phyloP scores from a whole-genome alignment of 169 alveolate species.

The Eimeria nieschulzi region DNA sequence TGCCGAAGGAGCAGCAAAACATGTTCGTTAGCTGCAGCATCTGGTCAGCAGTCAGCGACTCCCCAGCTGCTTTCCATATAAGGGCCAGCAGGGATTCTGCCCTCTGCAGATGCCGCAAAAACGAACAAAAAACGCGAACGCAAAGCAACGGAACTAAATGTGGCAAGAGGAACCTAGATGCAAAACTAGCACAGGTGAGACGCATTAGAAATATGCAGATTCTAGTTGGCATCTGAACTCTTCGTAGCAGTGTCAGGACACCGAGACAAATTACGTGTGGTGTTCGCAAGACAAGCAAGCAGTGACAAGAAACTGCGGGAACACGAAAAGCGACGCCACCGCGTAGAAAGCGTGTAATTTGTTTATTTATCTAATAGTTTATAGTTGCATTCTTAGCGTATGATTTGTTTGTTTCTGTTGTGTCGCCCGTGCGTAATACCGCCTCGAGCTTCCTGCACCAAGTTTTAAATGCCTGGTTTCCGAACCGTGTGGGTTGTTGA shows the following conservation, averaged over 20 bases:
- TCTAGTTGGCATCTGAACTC: no score
- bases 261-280: no score
- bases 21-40: constrained; percentile 60
- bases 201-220: neutral
- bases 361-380: no score
- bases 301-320: no score
- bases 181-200: neutral
- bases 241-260: no score
- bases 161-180: neutral
- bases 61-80: neutral
- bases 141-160: neutral
- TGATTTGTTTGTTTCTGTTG: no score
- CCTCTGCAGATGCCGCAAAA: neutral
- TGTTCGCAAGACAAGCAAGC: no score
- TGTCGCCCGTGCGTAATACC: constrained; percentile 2
- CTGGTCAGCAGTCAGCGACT: neutral
- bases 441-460: constrained; percentile 63
- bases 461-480: constrained; percentile 72
- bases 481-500: constrained; percentile 77
- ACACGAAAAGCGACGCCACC: no score
- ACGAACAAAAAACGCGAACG: no score
- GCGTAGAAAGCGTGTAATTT: no score
- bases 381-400: no score
- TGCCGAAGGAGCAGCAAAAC: constrained; percentile 93
- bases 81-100: neutral